Evolutionary conservation across 2,329 filamentous ascomycete genomes (phyloP).

Genomic region (Aureobasidium leucospermi): DNA sequence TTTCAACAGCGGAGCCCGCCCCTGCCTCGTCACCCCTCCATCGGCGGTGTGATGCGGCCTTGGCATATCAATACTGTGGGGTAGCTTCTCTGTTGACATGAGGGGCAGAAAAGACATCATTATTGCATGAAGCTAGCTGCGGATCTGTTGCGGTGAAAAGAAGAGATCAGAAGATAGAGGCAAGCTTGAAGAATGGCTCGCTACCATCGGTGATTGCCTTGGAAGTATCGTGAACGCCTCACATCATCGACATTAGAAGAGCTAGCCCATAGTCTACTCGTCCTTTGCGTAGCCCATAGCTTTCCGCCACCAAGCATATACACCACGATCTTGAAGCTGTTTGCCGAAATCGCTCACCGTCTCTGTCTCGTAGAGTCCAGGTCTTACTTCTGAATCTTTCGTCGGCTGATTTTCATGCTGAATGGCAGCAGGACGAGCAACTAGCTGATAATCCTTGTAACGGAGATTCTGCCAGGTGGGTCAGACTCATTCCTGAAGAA

Average conservation of each 20-base stretch:
- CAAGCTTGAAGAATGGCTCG: too few relatives aligned
- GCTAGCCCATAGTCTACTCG: not conserved
- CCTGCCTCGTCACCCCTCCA: constrained; percentile 10
- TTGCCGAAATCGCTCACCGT: constrained; percentile 58
- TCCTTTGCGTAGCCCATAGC: constrained; percentile 51
- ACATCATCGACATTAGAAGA: too few relatives aligned
- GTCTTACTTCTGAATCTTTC: constrained; percentile 27
- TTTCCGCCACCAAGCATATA: constrained; percentile 59
- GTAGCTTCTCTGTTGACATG: constrained; percentile 4
- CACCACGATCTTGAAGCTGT: constrained; percentile 52
- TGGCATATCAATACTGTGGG: constrained; percentile 4
- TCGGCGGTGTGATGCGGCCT: not conserved
- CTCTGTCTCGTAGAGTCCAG: constrained; percentile 49
- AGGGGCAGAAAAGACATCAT: not conserved
- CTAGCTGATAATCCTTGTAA: constrained; percentile 67
- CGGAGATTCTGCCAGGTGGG: constrained; percentile 39
- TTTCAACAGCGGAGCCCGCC: not conserved
- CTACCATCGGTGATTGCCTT: too few relatives aligned
- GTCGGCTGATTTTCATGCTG: constrained; percentile 11
- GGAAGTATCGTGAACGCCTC: too few relatives aligned
- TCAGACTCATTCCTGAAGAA: not conserved
- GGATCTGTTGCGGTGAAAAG: not conserved
- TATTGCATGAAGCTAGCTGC: not conserved
- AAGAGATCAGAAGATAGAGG: too few relatives aligned
- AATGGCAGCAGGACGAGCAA: constrained; percentile 42